Percentiles rank a stretch among this genome's conserved stretches.
These are phyloP conservation scores for Phytophthora megakarya DNA, from an alignment of 352 stramenopile species.

Conservation along the genomic window DNA sequence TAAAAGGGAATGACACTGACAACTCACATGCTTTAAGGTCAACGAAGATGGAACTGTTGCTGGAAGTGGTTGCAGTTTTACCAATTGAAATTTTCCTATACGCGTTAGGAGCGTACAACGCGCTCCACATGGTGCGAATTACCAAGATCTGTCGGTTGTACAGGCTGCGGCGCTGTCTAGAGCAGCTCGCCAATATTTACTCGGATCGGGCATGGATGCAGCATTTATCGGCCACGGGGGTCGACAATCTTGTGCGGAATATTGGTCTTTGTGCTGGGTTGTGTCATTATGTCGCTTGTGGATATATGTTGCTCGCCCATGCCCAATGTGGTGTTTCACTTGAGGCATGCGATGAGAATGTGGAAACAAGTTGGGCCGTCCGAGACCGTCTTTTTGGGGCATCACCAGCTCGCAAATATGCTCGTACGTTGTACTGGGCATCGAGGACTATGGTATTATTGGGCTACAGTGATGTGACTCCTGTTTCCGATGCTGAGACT, in stretches of 20 bases:
- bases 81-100: slow-evolving; percentile 61
- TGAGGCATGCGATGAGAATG: slow-evolving; percentile 44
- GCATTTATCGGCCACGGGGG: slow-evolving; percentile 60
- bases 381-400: slow-evolving; percentile 55
- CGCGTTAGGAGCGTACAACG: slow-evolving; percentile 45
- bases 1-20: not conserved
- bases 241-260: slow-evolving; percentile 51
- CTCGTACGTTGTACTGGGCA: slow-evolving; percentile 62
- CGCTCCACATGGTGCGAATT: slow-evolving; percentile 61
- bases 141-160: slow-evolving; percentile 69
- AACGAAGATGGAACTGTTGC: slow-evolving; percentile 44
- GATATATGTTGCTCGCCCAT: slow-evolving; percentile 75
- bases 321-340: slow-evolving; percentile 56
- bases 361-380: slow-evolving; percentile 67
- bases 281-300: slow-evolving; percentile 65
- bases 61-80: slow-evolving; percentile 58
- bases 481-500: slow-evolving; percentile 58
- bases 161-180: slow-evolving; percentile 42
- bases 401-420: slow-evolving; percentile 53
- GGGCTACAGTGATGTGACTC: slow-evolving; percentile 69
- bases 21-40: slow-evolving; percentile 1
- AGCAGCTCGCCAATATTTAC: slow-evolving; percentile 55
- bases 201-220: slow-evolving; percentile 51
- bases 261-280: slow-evolving; percentile 41
- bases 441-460: slow-evolving; percentile 62